These are phyloP conservation scores for Eragrostis nindensis DNA, from an alignment of 176 grass and related monocot species.

Conservation along the genomic window DNA sequence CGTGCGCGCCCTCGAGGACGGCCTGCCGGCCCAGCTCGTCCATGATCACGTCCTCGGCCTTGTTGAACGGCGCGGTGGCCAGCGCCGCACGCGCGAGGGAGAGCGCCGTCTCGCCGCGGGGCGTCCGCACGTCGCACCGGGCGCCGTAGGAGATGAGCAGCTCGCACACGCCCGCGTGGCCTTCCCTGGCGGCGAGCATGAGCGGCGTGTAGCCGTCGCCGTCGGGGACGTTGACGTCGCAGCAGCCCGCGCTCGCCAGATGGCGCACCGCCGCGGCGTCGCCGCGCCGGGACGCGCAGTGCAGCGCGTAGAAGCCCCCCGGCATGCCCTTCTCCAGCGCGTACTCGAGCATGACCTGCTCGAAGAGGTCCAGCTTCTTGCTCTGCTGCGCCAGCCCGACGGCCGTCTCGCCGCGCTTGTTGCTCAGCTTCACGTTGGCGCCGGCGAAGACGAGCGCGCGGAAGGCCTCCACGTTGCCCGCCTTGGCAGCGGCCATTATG, in stretches of 20 bases:
- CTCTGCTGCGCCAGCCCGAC: constrained; percentile 68
- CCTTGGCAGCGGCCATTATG: constrained; percentile 67
- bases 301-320: constrained; percentile 77
- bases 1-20: constrained; percentile 58
- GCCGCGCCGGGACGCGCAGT: constrained; percentile 72
- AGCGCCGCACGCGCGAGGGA: constrained; percentile 63
- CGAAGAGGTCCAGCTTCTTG: constrained; percentile 84
- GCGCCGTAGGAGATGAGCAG: constrained; percentile 72
- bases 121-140: constrained; percentile 53
- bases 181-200: constrained; percentile 87
- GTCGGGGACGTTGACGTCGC: constrained; percentile 73
- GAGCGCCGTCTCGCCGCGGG: constrained; percentile 78
- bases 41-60: constrained; percentile 73
- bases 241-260: constrained; percentile 57
- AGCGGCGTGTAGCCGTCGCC: constrained; percentile 84
- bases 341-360: constrained; percentile 95
- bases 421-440: constrained; percentile 66
- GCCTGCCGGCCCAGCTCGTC: constrained; percentile 72
- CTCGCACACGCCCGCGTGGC: constrained; percentile 70
- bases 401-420: constrained; percentile 60
- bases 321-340: constrained; percentile 85
- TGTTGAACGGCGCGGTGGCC: constrained; percentile 41
- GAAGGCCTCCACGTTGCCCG: constrained; percentile 72
- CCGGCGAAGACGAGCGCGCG: constrained; percentile 76
- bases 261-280: constrained; percentile 61